Conservation (phyloP, 805 yeast genomes). For the Myxozyma geophila region DNA sequence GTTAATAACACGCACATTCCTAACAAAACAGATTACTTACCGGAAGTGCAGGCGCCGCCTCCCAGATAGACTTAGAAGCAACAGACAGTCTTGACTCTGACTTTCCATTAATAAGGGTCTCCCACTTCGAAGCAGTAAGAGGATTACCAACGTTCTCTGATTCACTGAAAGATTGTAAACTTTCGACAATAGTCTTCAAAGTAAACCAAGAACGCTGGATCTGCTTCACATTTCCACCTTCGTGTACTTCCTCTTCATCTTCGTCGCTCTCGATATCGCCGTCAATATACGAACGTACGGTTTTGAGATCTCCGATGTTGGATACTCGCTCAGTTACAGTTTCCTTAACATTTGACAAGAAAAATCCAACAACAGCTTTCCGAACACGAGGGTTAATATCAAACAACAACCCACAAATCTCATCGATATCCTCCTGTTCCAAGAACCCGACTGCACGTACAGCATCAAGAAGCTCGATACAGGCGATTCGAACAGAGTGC, state of each 20-base stretch:
- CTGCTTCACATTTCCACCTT: neutral
- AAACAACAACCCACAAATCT: constrained; percentile 50
- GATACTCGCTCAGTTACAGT: constrained; percentile 38
- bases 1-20: neutral
- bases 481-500: constrained; percentile 55
- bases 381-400: constrained; percentile 46
- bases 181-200: constrained; percentile 24
- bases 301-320: constrained; percentile 22
- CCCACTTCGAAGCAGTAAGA: constrained; percentile 10
- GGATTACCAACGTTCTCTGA: constrained; percentile 19
- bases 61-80: constrained; percentile 31
- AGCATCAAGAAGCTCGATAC: constrained; percentile 59
- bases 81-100: constrained; percentile 31
- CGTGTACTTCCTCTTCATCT: constrained; percentile 23
- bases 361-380: constrained; percentile 60
- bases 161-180: constrained; percentile 22
- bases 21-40: constrained; percentile 1
- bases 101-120: constrained; percentile 11
- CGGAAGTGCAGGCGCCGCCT: constrained; percentile 10
- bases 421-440: constrained; percentile 59
- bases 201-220: constrained; percentile 21
- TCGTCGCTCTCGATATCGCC: constrained; percentile 15
- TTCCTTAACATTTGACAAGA: constrained; percentile 45
- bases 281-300: constrained; percentile 9
- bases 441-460: constrained; percentile 65